Evolutionary conservation across 2,329 filamentous ascomycete species (phyloP), one percentile per base, ranked within the genome.

Genomic region (Dactylellina cionopaga): DNA sequence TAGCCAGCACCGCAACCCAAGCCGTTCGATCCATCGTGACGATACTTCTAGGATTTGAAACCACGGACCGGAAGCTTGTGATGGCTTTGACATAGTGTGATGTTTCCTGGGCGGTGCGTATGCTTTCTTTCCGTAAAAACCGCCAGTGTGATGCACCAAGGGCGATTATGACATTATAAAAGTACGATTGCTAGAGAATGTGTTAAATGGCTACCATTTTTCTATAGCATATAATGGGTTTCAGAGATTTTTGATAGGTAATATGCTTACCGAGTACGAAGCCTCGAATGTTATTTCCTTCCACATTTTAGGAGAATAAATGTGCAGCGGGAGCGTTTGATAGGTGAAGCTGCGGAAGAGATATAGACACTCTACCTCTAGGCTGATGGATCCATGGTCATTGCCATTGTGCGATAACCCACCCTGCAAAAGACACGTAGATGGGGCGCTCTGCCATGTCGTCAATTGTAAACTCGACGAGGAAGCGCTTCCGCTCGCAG

Each of bases 381-480:
- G 11, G 5, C 6, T 35, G n/a, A 64, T 54, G 19, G 41, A 10
- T 11, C 35, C 55, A n/a, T 19, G n/a, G 4, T 7, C 46, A 1
- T 62, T 59, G 7, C 10, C 35, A 9, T 15, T 37, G 1, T 17
- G 19, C 0, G 47, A n/a, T 4, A 63, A 24, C 2, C 66, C 66
- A 13, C 58, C 66, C 27, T 71, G 66, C 5, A 64, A 33, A 2
- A 71, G 46, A 33, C 66, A 71, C 27, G 66, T 71, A 6, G 66
- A 64, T 31, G 66, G 66, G 1, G 66, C 66, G 27, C 58, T 71
- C 22, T 71, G 66, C 66, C 66, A 71, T 46, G 41, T 59, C 19
- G 58, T 11, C 7, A 52, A 13, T n/a, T 56, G 24, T 19, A 11
- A 31, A 5, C 7, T 11, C n/a, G 52, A 41, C 19, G 39, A 41